phyloP scores from a whole-genome alignment of 23 red algal genomes.

The Agarophyton chilense region DNA sequence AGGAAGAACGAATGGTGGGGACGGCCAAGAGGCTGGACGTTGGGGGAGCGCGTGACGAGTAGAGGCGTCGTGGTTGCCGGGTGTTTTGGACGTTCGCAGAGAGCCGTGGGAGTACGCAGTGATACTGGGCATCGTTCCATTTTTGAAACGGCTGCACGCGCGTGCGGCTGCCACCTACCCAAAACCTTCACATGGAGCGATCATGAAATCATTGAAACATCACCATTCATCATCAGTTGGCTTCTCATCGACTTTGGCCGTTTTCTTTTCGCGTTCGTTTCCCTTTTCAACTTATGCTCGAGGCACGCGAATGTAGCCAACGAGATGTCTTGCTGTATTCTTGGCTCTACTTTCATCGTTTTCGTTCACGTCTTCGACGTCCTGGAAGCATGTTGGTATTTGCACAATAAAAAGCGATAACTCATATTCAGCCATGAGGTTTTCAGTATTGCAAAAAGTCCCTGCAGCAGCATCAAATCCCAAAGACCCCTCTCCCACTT shows the following conservation, averaged over 20 bases:
- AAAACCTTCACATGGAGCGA: conserved; percentile 62
- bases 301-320: conserved; percentile 60
- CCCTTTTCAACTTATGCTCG: conserved; percentile 17
- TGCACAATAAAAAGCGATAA: conserved; percentile 59
- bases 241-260: not conserved
- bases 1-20: too few relatives aligned
- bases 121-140: not conserved
- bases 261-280: not conserved
- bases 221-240: conserved; percentile 67
- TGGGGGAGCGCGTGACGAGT: too few relatives aligned
- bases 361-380: not conserved
- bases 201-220: conserved; percentile 96
- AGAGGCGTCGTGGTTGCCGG: conserved; percentile 1
- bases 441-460: conserved; percentile 9
- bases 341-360: not conserved
- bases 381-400: conserved; percentile 4
- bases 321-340: conserved; percentile 55
- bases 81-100: not conserved
- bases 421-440: conserved; percentile 65
- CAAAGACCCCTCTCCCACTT: not conserved
- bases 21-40: too few relatives aligned
- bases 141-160: conserved; percentile 4
- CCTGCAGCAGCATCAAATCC: conserved; percentile 10
- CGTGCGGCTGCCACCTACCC: conserved; percentile 57
- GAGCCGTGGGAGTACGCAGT: not conserved